Evolutionary conservation across 768 basidiomycete species (phyloP).

Genomic region (Suillus subluteus): DNA sequence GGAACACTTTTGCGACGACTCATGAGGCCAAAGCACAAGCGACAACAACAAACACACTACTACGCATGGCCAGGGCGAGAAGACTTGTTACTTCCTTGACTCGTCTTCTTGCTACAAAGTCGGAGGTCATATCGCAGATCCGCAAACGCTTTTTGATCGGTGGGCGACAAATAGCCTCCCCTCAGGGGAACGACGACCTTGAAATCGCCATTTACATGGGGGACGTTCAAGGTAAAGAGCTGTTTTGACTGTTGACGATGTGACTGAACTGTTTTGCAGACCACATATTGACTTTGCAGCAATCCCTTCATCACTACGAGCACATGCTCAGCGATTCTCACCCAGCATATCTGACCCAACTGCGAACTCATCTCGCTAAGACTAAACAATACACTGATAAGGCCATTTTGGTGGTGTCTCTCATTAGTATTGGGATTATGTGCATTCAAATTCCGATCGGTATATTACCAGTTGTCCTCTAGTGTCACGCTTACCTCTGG

Average conservation of each 20-base stretch:
- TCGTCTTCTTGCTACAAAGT: conserved; percentile 77
- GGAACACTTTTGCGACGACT: conserved; percentile 3
- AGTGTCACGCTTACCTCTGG: conserved; percentile 3
- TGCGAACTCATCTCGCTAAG: conserved; percentile 61
- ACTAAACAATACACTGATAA: conserved; percentile 68
- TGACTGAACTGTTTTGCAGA: conserved; percentile 48
- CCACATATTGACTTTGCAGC: conserved; percentile 87
- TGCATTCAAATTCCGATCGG: conserved; percentile 65
- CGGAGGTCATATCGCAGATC: conserved; percentile 79
- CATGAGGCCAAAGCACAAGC: conserved; percentile 32
- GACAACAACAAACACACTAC: conserved; percentile 55
- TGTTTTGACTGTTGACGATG: neutral
- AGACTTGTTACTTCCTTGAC: conserved; percentile 78
- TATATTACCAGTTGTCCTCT: conserved; percentile 32
- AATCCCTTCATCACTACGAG: conserved; percentile 84
- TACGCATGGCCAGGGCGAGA: conserved; percentile 79
- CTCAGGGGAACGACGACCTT: conserved; percentile 49
- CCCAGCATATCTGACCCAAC: conserved; percentile 80
- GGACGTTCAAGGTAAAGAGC: conserved; percentile 80
- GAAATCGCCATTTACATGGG: conserved; percentile 89
- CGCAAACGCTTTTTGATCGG: conserved; percentile 63
- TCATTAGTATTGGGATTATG: conserved; percentile 68
- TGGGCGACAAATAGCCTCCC: conserved; percentile 30
- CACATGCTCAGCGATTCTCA: conserved; percentile 87
- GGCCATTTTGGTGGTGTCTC: conserved; percentile 65